phyloP scores from a whole-genome alignment of 169 alveolate species.

The Plasmodium vinckei region DNA sequence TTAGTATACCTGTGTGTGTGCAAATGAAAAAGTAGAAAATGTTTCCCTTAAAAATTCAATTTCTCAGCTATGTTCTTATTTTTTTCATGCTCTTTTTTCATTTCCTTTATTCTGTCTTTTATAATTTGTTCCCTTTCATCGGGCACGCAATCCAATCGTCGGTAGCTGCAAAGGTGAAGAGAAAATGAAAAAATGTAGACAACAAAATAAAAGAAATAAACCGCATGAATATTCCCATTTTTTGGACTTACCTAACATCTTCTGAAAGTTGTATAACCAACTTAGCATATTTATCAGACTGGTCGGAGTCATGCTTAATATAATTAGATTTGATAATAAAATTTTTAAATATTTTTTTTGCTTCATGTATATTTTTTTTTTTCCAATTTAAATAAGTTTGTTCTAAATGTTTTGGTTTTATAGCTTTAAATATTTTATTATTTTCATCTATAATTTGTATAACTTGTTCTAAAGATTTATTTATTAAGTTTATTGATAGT shows the following conservation, averaged over 20 bases:
- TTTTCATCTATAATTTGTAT: conserved; percentile 23
- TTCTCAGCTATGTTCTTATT: conserved; percentile 73
- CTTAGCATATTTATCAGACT: conserved; percentile 2
- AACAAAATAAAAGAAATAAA: too few relatives aligned
- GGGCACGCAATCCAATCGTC: conserved; percentile 76
- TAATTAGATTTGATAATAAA: conserved; percentile 36
- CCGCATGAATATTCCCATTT: too few relatives aligned
- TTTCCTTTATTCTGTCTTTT: conserved; percentile 74
- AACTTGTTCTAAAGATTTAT: conserved; percentile 23
- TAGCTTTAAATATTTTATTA: conserved; percentile 15
- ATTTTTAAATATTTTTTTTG: conserved; percentile 31
- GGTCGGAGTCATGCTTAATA: conserved; percentile 42
- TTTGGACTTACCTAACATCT: conserved; percentile 29
- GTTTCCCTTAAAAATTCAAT: conserved; percentile 1
- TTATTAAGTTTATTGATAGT: conserved; percentile 26
- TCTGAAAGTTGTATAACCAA: conserved; percentile 4
- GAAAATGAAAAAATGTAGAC: not conserved
- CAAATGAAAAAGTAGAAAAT: not conserved
- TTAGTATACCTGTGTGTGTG: not conserved
- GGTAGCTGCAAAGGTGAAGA: conserved; percentile 64
- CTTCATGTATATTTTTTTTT: conserved; percentile 34
- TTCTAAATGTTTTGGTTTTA: conserved; percentile 16
- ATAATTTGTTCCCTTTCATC: conserved; percentile 78
- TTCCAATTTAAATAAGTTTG: conserved; percentile 21
- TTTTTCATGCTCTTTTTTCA: conserved; percentile 22